A percentile compares a stretch with the other conserved stretches of the same genome.
phyloP scores from a whole-genome alignment of 768 basidiomycete species.

The Lactifluus hygrophoroides region DNA sequence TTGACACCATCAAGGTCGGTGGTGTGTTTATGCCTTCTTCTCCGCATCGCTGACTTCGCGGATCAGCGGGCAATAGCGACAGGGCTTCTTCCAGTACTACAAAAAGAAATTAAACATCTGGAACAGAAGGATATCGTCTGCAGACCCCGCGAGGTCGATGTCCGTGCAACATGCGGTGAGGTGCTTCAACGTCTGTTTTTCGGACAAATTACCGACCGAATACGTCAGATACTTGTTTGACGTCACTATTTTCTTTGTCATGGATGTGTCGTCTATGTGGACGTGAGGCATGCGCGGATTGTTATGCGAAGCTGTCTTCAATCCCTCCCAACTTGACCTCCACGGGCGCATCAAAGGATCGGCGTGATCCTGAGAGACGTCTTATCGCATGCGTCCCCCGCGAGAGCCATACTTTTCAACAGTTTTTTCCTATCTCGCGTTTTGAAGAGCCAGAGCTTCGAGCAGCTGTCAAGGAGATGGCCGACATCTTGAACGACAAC shows the following conservation, averaged over 20 bases:
- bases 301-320: slow-evolving; percentile 55
- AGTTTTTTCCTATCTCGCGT: slow-evolving; percentile 17
- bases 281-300: slow-evolving; percentile 80
- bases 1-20: slow-evolving; percentile 46
- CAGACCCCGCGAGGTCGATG: slow-evolving; percentile 68
- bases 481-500: background rate
- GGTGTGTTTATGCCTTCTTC: background rate
- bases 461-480: slow-evolving; percentile 12
- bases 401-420: slow-evolving; percentile 4
- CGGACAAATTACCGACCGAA: slow-evolving; percentile 14
- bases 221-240: slow-evolving; percentile 77
- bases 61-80: slow-evolving; percentile 54
- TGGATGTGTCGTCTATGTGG: slow-evolving; percentile 89
- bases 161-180: slow-evolving; percentile 81
- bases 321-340: slow-evolving; percentile 39
- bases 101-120: slow-evolving; percentile 55
- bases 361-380: slow-evolving; percentile 40
- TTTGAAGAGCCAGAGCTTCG: slow-evolving; percentile 15
- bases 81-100: slow-evolving; percentile 60
- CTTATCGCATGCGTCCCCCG: slow-evolving; percentile 55
- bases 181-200: slow-evolving; percentile 10
- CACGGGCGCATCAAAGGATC: slow-evolving; percentile 17
- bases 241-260: slow-evolving; percentile 79
- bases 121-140: slow-evolving; percentile 46
- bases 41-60: slow-evolving; percentile 13